These are phyloP conservation scores for Colletotrichum acutatum DNA, from an alignment of 2,329 filamentous ascomycete genomes.

Conservation along the genomic window DNA sequence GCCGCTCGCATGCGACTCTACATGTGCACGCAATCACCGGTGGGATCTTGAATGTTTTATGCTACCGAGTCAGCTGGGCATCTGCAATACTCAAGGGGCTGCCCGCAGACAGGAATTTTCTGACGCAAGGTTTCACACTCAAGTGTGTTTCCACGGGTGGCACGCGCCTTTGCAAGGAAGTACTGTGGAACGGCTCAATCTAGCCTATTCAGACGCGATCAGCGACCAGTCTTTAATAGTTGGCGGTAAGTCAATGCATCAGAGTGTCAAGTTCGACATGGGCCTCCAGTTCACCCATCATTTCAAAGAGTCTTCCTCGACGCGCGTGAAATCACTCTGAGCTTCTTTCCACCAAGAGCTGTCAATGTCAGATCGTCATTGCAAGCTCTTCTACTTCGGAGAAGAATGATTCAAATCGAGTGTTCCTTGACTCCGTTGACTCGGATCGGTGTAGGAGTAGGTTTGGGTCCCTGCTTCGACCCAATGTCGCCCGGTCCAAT, in stretches of 20 bases:
- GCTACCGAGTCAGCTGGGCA: neutral
- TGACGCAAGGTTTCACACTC: neutral
- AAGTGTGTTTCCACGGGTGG: neutral
- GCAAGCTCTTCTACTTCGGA: neutral
- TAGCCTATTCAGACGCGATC: neutral
- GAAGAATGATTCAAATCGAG: neutral
- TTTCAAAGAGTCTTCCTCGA: neutral
- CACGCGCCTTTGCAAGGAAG: neutral
- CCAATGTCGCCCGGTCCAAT: slow-evolving; percentile 18
- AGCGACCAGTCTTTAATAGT: neutral
- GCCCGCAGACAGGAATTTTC: neutral
- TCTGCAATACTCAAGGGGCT: neutral
- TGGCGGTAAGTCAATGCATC: neutral
- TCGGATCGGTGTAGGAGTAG: neutral
- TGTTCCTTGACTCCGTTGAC: neutral
- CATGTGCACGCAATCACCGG: neutral
- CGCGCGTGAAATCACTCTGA: neutral
- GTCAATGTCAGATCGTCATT: slow-evolving; percentile 11
- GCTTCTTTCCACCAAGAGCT: neutral
- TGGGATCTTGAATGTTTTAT: neutral
- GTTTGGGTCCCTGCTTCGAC: neutral
- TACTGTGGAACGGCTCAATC: neutral
- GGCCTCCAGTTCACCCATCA: neutral
- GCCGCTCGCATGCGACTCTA: neutral
- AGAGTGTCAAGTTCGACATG: neutral